Evolutionary conservation across 2,329 filamentous ascomycete species (phyloP).

Genomic region (Paramyrothecium roridum): DNA sequence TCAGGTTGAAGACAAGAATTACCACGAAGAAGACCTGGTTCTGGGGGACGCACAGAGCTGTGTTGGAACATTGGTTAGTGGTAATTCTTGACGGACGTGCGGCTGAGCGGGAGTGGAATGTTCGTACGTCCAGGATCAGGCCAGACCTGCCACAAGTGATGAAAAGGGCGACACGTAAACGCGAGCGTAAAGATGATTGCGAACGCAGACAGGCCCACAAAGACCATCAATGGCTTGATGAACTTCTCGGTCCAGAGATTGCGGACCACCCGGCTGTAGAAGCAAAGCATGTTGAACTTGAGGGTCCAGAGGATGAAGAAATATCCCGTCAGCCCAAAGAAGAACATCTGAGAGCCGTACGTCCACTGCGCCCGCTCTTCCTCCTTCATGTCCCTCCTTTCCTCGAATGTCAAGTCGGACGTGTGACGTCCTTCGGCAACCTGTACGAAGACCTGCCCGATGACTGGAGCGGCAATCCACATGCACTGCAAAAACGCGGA

Average conservation of each 20-base stretch:
- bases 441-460: conserved; percentile 21
- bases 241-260: conserved; percentile 30
- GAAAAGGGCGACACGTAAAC: conserved; percentile 28
- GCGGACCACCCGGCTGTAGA: conserved; percentile 31
- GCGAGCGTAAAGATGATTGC: conserved; percentile 21
- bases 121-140: conserved; percentile 32
- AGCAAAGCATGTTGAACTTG: conserved; percentile 38
- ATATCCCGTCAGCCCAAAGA: conserved; percentile 29
- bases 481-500: conserved; percentile 3
- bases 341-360: conserved; percentile 31
- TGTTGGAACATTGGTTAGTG: neutral
- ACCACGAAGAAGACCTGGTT: conserved; percentile 26
- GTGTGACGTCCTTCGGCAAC: conserved; percentile 24
- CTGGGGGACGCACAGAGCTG: conserved; percentile 26
- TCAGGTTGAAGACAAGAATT: conserved; percentile 27
- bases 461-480: conserved; percentile 14
- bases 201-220: conserved; percentile 20
- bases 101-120: neutral
- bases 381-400: conserved; percentile 24
- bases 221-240: conserved; percentile 27
- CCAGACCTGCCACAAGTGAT: conserved; percentile 29
- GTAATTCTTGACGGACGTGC: neutral
- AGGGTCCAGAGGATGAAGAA: conserved; percentile 33
- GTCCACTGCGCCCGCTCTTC: conserved; percentile 21
- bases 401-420: conserved; percentile 21